phyloP scores from a whole-genome alignment of 495 filamentous ascomycete genomes.

The Halenospora varia region DNA sequence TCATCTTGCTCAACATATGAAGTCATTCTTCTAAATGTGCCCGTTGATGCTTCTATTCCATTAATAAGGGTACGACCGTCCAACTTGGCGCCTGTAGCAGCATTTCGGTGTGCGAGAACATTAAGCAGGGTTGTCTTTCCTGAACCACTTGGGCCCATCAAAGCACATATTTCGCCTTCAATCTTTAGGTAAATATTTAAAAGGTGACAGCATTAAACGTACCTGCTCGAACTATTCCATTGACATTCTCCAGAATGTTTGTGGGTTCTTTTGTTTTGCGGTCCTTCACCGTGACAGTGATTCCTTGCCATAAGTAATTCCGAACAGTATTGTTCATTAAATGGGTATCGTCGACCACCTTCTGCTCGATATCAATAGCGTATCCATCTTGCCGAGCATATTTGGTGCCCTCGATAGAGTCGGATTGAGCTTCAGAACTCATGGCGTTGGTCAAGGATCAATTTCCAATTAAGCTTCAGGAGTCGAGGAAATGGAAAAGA shows the following conservation, averaged over 20 bases:
- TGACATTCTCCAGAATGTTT: conserved; percentile 47
- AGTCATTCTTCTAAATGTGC: conserved; percentile 46
- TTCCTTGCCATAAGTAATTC: conserved; percentile 54
- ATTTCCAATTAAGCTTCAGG: too few relatives aligned
- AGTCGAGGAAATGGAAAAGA: too few relatives aligned
- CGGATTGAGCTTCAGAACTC: not conserved
- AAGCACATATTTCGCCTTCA: conserved; percentile 64
- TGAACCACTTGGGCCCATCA: conserved; percentile 74
- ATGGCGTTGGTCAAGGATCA: not conserved
- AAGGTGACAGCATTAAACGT: not conserved
- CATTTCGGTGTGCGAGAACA: conserved; percentile 58
- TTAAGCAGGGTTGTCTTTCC: conserved; percentile 80
- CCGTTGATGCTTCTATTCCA: conserved; percentile 36
- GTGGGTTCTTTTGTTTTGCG: conserved; percentile 55
- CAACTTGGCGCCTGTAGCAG: conserved; percentile 42
- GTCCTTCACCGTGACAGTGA: conserved; percentile 68
- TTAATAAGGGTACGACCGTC: conserved; percentile 54
- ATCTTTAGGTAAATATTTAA: not conserved
- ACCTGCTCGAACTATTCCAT: conserved; percentile 50
- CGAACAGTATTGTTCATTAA: conserved; percentile 34
- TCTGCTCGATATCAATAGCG: conserved; percentile 21
- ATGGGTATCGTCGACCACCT: conserved; percentile 29
- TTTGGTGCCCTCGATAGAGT: not conserved
- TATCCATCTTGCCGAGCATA: conserved; percentile 2
- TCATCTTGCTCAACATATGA: conserved; percentile 86